Conservation (phyloP, 768 basidiomycete genomes). For the Boletus rex-veris region DNA sequence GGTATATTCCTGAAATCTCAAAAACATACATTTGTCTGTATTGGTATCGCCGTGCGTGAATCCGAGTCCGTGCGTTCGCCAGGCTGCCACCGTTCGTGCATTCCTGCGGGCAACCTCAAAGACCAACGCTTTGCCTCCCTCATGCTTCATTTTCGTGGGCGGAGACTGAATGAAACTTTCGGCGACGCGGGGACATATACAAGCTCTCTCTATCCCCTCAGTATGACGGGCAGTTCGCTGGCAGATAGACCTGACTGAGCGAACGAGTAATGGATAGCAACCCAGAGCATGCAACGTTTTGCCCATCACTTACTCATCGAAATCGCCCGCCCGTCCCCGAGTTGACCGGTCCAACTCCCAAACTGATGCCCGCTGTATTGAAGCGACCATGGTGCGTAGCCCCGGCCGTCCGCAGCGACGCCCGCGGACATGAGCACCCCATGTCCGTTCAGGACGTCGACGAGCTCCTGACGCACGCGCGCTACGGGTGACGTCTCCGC, state of each 20-base stretch:
- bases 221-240: conserved; percentile 61
- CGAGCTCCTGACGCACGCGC: conserved; percentile 60
- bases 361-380: conserved; percentile 93
- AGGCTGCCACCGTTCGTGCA: conserved; percentile 88
- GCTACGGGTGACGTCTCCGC: conserved; percentile 27
- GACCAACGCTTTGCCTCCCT: conserved; percentile 71
- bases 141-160: conserved; percentile 54
- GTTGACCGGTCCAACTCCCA: conserved; percentile 86
- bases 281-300: too few relatives aligned
- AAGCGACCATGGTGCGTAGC: conserved; percentile 70
- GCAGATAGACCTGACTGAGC: conserved; percentile 72
- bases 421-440: conserved; percentile 59
- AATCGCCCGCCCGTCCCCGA: conserved; percentile 96
- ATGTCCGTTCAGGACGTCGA: conserved; percentile 80
- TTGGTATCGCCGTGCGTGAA: conserved; percentile 98
- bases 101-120: conserved; percentile 80
- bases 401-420: conserved; percentile 30
- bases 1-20: too few relatives aligned
- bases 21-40: conserved; percentile 74
- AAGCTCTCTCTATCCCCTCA: conserved; percentile 69
- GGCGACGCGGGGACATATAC: conserved; percentile 71
- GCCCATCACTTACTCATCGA: conserved; percentile 54
- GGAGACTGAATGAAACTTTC: conserved; percentile 88
- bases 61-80: conserved; percentile 77
- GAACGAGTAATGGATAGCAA: conserved; percentile 76